Evolutionary conservation across 2,329 filamentous ascomycete species (phyloP).

Genomic region (Camillea tinctor): DNA sequence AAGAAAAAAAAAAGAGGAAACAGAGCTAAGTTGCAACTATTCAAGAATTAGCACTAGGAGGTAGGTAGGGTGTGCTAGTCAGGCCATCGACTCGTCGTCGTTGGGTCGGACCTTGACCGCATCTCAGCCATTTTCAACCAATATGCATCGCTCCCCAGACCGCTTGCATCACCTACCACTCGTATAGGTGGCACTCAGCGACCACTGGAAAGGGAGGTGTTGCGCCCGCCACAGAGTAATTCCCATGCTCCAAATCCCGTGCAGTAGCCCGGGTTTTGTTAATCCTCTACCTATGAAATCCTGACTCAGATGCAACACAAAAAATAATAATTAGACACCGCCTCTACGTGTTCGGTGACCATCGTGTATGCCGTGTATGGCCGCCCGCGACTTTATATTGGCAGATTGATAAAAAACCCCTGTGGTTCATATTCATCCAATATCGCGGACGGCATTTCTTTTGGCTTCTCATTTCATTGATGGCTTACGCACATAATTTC

Average conservation of each 20-base stretch:
- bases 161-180: background rate
- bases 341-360: constrained; percentile 14
- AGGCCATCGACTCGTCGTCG: background rate
- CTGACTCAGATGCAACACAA: constrained; percentile 30
- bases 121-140: background rate
- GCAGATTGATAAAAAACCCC: background rate
- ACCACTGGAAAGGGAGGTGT: background rate
- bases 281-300: constrained; percentile 21
- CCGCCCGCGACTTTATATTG: background rate
- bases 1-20: too few species aligned
- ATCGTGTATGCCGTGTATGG: constrained; percentile 2
- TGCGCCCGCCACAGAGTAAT: background rate
- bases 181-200: background rate
- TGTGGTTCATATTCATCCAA: constrained; percentile 1
- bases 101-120: background rate
- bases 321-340: constrained; percentile 19
- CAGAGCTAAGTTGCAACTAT: background rate
- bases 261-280: constrained; percentile 24
- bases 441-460: background rate
- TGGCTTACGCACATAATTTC: background rate
- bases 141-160: background rate
- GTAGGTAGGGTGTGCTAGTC: background rate
- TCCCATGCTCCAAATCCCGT: background rate
- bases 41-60: background rate
- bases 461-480: background rate